Evolutionary conservation across 2,329 filamentous ascomycete genomes (phyloP).

Genomic region (Calonectria pseudoturangicola): DNA sequence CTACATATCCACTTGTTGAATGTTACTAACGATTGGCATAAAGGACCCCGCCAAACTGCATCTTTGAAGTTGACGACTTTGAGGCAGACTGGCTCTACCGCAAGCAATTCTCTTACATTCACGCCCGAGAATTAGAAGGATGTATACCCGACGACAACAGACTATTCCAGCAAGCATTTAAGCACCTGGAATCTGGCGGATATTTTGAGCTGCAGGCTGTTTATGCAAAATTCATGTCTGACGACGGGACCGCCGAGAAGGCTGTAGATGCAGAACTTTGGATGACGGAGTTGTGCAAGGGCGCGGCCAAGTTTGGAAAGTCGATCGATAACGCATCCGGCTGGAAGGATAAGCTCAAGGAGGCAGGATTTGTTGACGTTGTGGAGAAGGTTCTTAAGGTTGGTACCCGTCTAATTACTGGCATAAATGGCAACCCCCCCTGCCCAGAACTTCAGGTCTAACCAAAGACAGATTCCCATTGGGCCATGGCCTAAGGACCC

Average conservation of each 20-base stretch:
- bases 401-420: background rate
- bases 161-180: constrained; percentile 24
- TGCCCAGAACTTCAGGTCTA: background rate
- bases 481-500: constrained; percentile 40
- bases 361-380: constrained; percentile 37
- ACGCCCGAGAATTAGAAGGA: constrained; percentile 36
- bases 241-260: constrained; percentile 24
- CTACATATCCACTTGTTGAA: background rate
- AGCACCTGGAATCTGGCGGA: constrained; percentile 27
- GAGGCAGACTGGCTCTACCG: constrained; percentile 35
- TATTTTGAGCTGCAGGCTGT: constrained; percentile 29
- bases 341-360: constrained; percentile 27
- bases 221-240: constrained; percentile 11
- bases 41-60: constrained; percentile 40
- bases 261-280: constrained; percentile 28
- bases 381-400: constrained; percentile 38
- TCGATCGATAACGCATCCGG: constrained; percentile 7
- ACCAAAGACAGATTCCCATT: constrained; percentile 37
- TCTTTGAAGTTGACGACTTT: constrained; percentile 38
- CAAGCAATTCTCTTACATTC: constrained; percentile 32
- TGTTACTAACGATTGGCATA: background rate
- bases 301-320: constrained; percentile 28
- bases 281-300: constrained; percentile 23
- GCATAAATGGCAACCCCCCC: background rate
- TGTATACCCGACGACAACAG: constrained; percentile 28